phyloP scores from a whole-genome alignment of 768 basidiomycete species.

The Naganishia antarctica region DNA sequence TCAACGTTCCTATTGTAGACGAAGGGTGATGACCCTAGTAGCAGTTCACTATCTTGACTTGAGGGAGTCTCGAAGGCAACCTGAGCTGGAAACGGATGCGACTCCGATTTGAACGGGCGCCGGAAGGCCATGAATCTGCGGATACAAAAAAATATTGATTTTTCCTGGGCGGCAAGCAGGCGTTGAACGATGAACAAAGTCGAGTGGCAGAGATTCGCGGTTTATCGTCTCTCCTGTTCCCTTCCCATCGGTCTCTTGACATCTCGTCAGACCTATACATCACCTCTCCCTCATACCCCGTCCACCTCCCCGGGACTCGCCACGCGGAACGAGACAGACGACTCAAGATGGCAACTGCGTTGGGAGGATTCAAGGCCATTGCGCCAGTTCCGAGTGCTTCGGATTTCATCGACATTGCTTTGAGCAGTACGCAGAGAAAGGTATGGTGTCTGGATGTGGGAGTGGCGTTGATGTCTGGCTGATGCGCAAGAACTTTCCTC shows the following conservation, averaged over 20 bases:
- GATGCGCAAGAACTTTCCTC: too few relatives aligned
- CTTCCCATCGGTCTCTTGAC: neutral
- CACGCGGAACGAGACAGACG: neutral
- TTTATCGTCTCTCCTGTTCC: too few relatives aligned
- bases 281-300: neutral
- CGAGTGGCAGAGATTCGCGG: too few relatives aligned
- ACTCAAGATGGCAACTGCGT: constrained; percentile 9
- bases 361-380: constrained; percentile 68
- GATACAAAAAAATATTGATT: constrained; percentile 23
- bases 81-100: too few relatives aligned
- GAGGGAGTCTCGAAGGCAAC: too few relatives aligned
- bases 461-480: too few relatives aligned
- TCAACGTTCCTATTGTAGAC: neutral
- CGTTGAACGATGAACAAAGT: neutral
- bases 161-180: neutral
- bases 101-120: too few relatives aligned
- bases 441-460: constrained; percentile 50
- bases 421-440: constrained; percentile 29
- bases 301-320: neutral
- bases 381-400: constrained; percentile 95
- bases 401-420: constrained; percentile 64
- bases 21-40: too few relatives aligned
- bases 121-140: too few relatives aligned
- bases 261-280: constrained; percentile 1
- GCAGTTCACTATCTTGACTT: too few relatives aligned